Base-by-base conservation (phyloP, 345 rosid genomes). In the Viola odorata region DNA sequence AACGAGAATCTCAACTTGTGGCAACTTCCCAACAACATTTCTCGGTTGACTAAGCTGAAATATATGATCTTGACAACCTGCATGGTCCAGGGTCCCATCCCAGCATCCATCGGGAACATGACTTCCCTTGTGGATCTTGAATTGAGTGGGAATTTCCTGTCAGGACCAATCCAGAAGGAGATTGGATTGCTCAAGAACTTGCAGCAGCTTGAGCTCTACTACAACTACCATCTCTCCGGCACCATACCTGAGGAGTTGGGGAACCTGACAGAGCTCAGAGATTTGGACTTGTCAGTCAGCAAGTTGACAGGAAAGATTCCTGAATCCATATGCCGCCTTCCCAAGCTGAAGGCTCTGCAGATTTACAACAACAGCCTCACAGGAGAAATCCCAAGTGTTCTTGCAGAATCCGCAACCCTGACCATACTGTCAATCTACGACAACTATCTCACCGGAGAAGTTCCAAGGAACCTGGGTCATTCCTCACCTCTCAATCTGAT, bases 301-400 rank as follows among this genome's bases (percentile, higher is more conserved):
- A 73, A 66, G 62, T 73, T 89, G 60, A 87, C 84, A 5, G 95
- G 96, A 47, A 76, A 58, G 41, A 85, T 92, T 59, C 98, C 98
- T 12, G 91, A 81, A 55, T 87, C 89, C 2, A 59, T 92, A 36
- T 83, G 86, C 63, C 78, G 80, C 69, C 94, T 92, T 57, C 96
- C 95, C 0, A 72, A 66, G 71, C 96, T 92, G 38, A 69, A 68
- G 73, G 87, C 72, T 58, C 66, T 92, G 72, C 98, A 92, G 77
- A 63, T 87, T 61, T 92, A 92, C 84, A 92, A 92, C 83, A 92
- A 92, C 82, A 87, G 94, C 69, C 89, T 92, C 55, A 63, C 81
- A 0, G 96, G 98, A 61, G 85, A 81, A 78, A 85, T 92, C 72
- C 94, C 98, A 7, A 73, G 64, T 58, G 73, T 57, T 42, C 69